Evolutionary conservation across 2,329 filamentous ascomycete genomes (phyloP), one percentile per base, ranked within the genome.

Genomic region (Trichoderma atroviride): DNA sequence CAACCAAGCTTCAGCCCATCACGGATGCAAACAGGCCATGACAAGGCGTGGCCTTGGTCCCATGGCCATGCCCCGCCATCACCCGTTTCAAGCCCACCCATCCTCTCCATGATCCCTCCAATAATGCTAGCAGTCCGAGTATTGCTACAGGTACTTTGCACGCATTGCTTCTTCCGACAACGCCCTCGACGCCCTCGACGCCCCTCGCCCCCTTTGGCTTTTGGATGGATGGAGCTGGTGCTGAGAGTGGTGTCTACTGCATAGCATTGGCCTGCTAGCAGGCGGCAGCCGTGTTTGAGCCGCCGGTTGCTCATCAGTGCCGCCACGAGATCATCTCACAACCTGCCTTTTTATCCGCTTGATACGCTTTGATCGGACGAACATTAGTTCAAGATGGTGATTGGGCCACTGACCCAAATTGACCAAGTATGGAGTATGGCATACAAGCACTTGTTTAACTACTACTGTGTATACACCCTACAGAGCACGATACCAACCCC

Each of bases 361-460:
- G 62, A 70, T 40, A 24, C 52, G 24, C 55, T 19, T 52, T 67
- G 68, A 70, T 70, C 68, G 68, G 63, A 70, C 63, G 68, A 66
- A 61, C 47, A 56, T 47, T 57, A 24, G 59, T 35, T 58, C 35
- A 53, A 29, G 52, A 47, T 14, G 24, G 9, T 43, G 40, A 65
- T 63, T 69, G 67, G 60, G 22, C 47, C 57, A 43, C 31, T 24
- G 29, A 43, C 40, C 37, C 35, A 37, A 35, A 47, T 22, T 52
- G 56, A 9, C n/a, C 19, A n/a, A 4, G 16, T 43, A 43, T 43
- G 40, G 16, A n/a, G 40, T n/a, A n/a, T n/a, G 40, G 40, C 16
- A 43, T 43, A 40, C 37, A 43, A 19, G 40, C 40, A 43, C 19
- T 43, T 19, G 40, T 43, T 43, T 43, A n/a, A 43, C 6, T 43